These are phyloP conservation scores for Cucurbita moschata DNA, from an alignment of 306 rosid species.

Conservation along the genomic window DNA sequence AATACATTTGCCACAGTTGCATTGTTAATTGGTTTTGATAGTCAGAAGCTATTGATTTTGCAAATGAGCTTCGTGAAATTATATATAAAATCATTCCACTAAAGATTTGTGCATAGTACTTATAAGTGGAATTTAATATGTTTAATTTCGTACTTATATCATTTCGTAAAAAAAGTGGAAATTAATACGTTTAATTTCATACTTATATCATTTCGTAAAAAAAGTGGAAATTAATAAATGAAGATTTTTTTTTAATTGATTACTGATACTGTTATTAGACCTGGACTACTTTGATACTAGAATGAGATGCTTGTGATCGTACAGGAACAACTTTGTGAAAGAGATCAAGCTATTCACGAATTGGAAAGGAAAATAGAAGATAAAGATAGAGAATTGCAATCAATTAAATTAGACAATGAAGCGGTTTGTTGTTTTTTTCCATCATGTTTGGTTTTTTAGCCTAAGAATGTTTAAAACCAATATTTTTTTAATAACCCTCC, in stretches of 20 bases:
- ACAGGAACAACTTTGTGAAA: conserved; percentile 74
- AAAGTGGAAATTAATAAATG: neutral
- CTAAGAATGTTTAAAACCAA: neutral
- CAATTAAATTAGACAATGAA: conserved; percentile 78
- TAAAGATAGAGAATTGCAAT: conserved; percentile 74
- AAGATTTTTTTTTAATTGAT: neutral
- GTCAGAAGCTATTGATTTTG: neutral
- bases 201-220: too few relatives aligned
- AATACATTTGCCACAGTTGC: neutral
- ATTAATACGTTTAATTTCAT: neutral
- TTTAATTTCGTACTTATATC: too few relatives aligned
- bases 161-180: neutral
- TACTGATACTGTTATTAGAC: neutral
- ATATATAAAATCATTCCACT: neutral
- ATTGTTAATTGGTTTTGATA: neutral
- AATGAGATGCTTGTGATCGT: conserved; percentile 11
- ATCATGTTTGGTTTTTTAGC: neutral
- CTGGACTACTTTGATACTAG: neutral
- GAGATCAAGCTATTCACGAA: conserved; percentile 56
- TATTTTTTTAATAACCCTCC: neutral
- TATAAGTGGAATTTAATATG: neutral
- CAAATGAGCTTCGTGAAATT: neutral
- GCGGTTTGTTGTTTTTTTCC: conserved; percentile 45
- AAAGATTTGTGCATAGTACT: neutral
- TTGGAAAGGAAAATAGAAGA: conserved; percentile 81